phyloP scores from a whole-genome alignment of 345 rosid genomes.

The Geranium rotundifolium region DNA sequence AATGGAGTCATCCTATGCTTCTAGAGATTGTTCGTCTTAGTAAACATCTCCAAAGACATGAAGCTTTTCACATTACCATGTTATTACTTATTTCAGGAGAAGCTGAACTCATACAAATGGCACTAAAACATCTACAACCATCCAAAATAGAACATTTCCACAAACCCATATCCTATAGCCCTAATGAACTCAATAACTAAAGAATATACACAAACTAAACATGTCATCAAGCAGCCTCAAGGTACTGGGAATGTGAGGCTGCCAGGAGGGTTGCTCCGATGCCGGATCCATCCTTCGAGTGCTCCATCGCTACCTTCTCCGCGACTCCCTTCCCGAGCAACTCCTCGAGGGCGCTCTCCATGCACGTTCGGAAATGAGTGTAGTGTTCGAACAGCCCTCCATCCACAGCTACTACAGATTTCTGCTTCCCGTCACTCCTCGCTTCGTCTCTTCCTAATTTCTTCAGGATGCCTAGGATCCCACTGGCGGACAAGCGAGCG shows the following conservation, averaged over 20 bases:
- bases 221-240: constrained; percentile 2
- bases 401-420: constrained; percentile 50
- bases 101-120: too few relatives aligned
- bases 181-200: too few relatives aligned
- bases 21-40: too few relatives aligned
- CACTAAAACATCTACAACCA: too few relatives aligned
- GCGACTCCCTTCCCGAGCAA: constrained; percentile 45
- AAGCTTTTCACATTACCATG: too few relatives aligned
- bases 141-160: too few relatives aligned
- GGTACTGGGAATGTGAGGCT: constrained; percentile 64
- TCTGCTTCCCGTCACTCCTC: constrained; percentile 32
- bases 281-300: constrained; percentile 69
- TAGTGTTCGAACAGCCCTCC: constrained; percentile 75
- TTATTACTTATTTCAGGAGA: too few relatives aligned
- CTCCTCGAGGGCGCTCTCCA: constrained; percentile 49
- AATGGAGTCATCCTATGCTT: too few relatives aligned
- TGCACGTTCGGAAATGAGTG: constrained; percentile 35
- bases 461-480: constrained; percentile 58
- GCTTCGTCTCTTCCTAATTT: constrained; percentile 50
- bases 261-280: constrained; percentile 82
- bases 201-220: too few relatives aligned
- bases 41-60: too few relatives aligned
- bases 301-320: constrained; percentile 27
- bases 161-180: too few relatives aligned
- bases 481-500: constrained; percentile 67